These are phyloP conservation scores for Carex parvula DNA, from an alignment of 176 grass and related monocot genomes.

Conservation along the genomic window DNA sequence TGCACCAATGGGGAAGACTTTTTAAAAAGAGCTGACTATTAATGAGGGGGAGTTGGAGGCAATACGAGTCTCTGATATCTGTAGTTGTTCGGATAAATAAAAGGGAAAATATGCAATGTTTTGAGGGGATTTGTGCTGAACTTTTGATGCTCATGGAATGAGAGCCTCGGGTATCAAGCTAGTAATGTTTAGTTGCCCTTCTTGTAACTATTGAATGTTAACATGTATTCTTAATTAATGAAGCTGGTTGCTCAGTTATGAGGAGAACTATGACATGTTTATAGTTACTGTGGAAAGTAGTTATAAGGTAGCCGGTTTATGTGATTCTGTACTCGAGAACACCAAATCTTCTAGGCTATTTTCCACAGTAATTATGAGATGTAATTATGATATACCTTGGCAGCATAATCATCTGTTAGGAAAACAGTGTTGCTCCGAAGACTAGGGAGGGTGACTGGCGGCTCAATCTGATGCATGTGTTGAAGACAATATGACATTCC, in stretches of 20 bases:
- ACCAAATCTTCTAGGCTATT: background rate
- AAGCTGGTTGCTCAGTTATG: background rate
- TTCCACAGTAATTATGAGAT: background rate
- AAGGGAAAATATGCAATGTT: background rate
- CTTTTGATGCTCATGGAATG: background rate
- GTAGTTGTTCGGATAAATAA: background rate
- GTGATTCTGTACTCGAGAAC: background rate
- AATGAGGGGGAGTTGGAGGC: background rate
- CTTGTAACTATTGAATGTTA: background rate
- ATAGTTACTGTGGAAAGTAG: background rate
- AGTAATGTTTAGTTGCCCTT: background rate
- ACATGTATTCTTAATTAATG: background rate
- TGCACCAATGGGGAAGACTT: background rate
- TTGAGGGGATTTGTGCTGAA: background rate
- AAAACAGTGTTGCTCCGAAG: conserved; percentile 51
- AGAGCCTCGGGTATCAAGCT: too few species aligned
- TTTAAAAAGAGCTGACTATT: background rate
- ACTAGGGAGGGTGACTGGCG: conserved; percentile 48
- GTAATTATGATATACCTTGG: conserved; percentile 53
- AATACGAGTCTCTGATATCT: background rate
- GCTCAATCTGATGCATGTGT: conserved; percentile 70
- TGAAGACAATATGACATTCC: conserved; percentile 80
- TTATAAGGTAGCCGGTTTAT: background rate
- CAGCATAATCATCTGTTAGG: conserved; percentile 81
- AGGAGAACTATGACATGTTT: background rate